These are phyloP conservation scores for Chlamydomonas sp. DNA, from an alignment of 139 green algal genomes.

Conservation along the genomic window DNA sequence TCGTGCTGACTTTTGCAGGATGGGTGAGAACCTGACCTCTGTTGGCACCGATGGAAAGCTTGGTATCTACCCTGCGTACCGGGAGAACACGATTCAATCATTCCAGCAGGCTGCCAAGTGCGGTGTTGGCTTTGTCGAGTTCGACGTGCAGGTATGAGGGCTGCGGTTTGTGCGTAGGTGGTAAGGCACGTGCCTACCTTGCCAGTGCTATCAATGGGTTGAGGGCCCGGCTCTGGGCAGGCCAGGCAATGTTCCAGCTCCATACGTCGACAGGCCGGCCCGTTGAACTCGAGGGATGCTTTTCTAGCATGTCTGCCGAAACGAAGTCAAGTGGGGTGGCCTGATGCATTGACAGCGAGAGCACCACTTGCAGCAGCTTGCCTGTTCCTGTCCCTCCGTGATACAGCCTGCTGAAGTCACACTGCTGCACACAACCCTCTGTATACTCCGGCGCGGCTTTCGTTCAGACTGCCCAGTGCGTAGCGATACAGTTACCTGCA, in stretches of 20 bases:
- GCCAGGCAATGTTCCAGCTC: too few species aligned
- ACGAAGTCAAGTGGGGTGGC: neutral
- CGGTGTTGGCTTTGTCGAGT: slow-evolving; percentile 87
- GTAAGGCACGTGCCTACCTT: too few species aligned
- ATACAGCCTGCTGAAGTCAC: too few species aligned
- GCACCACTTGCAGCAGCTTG: too few species aligned
- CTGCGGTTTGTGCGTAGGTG: too few species aligned
- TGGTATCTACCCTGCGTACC: slow-evolving; percentile 44
- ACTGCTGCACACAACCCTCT: neutral
- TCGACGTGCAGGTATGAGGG: slow-evolving; percentile 80
- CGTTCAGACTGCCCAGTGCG: neutral
- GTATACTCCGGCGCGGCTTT: neutral
- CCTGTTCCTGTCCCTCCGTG: too few species aligned
- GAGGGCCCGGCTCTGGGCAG: neutral
- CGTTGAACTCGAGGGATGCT: neutral
- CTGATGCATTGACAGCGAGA: too few species aligned
- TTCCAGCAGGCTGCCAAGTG: slow-evolving; percentile 68
- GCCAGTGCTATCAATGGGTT: neutral
- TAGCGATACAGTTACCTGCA: neutral
- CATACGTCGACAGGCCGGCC: too few species aligned
- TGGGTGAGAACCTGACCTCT: slow-evolving; percentile 67
- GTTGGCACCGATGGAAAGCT: neutral
- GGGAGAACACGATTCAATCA: slow-evolving; percentile 86
- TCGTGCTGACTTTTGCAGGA: slow-evolving; percentile 45
- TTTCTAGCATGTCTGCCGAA: neutral